Conservation (phyloP, 2,329 filamentous ascomycete genomes). For the Volutella citrinella region DNA sequence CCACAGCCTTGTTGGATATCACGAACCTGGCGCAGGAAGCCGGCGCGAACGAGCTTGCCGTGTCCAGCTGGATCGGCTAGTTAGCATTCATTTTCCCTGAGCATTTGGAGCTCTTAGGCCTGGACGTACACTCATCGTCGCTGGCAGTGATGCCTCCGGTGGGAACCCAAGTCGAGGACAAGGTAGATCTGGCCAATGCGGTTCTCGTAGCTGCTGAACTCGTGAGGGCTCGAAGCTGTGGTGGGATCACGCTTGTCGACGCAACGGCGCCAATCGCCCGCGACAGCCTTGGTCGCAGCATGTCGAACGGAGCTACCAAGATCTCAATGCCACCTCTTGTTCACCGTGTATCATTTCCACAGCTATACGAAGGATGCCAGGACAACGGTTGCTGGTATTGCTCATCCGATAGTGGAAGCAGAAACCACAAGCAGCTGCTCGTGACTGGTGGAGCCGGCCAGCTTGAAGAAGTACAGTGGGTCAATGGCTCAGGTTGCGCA, state of each 20-base stretch:
- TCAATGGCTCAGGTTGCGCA: no score
- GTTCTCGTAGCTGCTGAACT: slow-evolving; percentile 32
- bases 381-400: no score
- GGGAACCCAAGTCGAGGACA: slow-evolving; percentile 79
- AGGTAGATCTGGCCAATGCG: slow-evolving; percentile 27
- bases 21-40: slow-evolving; percentile 69
- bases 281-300: slow-evolving; percentile 15
- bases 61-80: slow-evolving; percentile 65
- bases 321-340: slow-evolving; percentile 1
- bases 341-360: slow-evolving; percentile 2
- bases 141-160: slow-evolving; percentile 64
- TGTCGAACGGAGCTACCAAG: slow-evolving; percentile 4
- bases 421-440: no score
- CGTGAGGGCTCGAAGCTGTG: slow-evolving; percentile 21
- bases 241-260: slow-evolving; percentile 6
- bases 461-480: no score
- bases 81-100: no score
- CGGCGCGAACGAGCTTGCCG: slow-evolving; percentile 65
- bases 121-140: slow-evolving; percentile 49
- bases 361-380: no score
- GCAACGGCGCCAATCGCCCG: slow-evolving; percentile 9
- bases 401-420: no score
- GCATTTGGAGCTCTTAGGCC: no score
- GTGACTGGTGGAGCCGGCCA: no score
- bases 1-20: no score